Evolutionary conservation across 129 eudicot species (phyloP), one percentile per base, ranked within the genome.

Genomic region (Centella asiatica): DNA sequence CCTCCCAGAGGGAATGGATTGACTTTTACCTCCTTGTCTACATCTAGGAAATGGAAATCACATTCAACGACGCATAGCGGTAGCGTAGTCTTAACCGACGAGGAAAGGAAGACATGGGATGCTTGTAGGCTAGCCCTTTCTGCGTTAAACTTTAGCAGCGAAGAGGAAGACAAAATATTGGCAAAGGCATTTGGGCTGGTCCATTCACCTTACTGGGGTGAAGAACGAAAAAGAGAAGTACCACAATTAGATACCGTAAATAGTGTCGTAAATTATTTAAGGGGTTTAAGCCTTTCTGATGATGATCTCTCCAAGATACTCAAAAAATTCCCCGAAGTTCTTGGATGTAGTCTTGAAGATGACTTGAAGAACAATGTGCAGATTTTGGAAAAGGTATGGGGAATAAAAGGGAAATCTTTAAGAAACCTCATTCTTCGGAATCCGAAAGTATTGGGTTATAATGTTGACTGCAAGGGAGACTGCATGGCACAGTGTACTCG

Each of bases 121-220:
- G 69, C 86, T 51, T 80, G 87, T 67, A 78, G 77, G 72, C 78
- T 76, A 76, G 85, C 81, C n/a, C 75, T 93, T 10, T 75, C 83
- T 12, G 42, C 72, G 23, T 93, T 82, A 20, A 49, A 76, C 29
- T 85, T 93, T 57, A 70, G 74, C 1, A 22, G 45, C 5, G 93
- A 93, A 27, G 96, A 88, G 57, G 73, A 82, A 72, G 92, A 93
- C 70, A 93, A 85, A 76, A 85, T 88, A 68, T 73, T 93, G 14
- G 96, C 96, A 58, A 93, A 93, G 75, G 99, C 99, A 65, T 93
- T 93, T 59, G 96, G 99, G 42, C 80, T 78, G 19, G 68, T 83
- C 48, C 99, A 71, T 50, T 93, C 99, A 12, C 99, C 99, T 66
- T 93, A 82, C 40, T 93, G 99, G 99, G 84, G 95, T 1, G 99